Conservation (phyloP, 83 land plant genomes). For the Thuja plicata region DNA sequence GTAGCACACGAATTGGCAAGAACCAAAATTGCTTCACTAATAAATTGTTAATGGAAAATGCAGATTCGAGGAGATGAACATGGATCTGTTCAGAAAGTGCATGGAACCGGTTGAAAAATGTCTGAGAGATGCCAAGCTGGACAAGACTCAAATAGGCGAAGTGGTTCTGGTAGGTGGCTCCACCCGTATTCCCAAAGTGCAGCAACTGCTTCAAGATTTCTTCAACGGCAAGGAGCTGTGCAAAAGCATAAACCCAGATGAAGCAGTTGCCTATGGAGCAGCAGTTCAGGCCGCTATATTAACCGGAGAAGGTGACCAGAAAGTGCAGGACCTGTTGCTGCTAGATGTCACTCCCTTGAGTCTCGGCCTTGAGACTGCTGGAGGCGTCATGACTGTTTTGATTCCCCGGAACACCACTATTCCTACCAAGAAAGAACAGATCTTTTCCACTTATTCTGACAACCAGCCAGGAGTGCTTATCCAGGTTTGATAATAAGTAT, state of each 20-base stretch:
- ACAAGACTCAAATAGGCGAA: constrained; percentile 15
- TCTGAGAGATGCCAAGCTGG: constrained; percentile 28
- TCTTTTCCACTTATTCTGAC: constrained; percentile 35
- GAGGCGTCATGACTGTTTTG: constrained; percentile 42
- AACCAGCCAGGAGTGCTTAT: constrained; percentile 40
- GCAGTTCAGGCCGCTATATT: constrained; percentile 43
- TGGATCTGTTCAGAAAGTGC: constrained; percentile 26
- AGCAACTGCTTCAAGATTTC: constrained; percentile 19
- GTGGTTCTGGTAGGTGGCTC: constrained; percentile 22
- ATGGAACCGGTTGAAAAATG: constrained; percentile 28
- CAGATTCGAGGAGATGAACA: constrained; percentile 37
- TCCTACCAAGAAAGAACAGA: constrained; percentile 48
- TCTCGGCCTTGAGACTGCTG: constrained; percentile 38
- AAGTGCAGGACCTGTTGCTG: constrained; percentile 38
- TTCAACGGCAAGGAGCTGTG: constrained; percentile 28
- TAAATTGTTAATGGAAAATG: background rate
- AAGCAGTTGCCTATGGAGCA: constrained; percentile 45
- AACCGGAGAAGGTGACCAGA: constrained; percentile 35
- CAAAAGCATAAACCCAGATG: constrained; percentile 25
- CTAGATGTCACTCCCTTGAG: constrained; percentile 41
- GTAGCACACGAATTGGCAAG: too few relatives aligned
- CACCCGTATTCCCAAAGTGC: constrained; percentile 19
- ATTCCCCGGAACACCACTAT: constrained; percentile 45
- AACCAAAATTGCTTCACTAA: too few relatives aligned
- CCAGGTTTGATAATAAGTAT: constrained; percentile 2